Evolutionary conservation across 1,284 basidiomycete species (phyloP).

Genomic region (Trichosporon sp.): DNA sequence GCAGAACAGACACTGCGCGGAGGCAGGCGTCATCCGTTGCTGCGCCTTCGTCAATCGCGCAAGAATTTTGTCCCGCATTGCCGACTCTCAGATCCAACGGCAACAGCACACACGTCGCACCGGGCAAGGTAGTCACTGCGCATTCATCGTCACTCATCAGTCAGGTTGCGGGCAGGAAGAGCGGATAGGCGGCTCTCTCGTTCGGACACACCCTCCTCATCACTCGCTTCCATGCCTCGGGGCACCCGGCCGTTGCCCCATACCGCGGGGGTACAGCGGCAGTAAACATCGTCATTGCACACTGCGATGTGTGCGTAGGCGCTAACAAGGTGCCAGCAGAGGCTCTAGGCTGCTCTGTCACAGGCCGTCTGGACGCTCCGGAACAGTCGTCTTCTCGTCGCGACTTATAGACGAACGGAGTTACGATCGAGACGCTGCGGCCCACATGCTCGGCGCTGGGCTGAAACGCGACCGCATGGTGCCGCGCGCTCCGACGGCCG

Average conservation of each 20-base stretch:
- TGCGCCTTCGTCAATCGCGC: not conserved
- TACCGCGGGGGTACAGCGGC: constrained; percentile 1
- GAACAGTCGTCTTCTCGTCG: not conserved
- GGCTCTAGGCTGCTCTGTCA: not conserved
- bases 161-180: not conserved
- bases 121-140: constrained; percentile 7
- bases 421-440: not conserved
- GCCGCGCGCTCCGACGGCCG: not conserved
- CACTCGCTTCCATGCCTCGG: not conserved
- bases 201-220: not conserved
- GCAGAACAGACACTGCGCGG: not conserved
- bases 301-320: not conserved
- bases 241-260: not conserved
- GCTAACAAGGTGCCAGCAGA: not conserved
- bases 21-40: not conserved
- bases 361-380: not conserved
- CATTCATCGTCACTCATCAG: not conserved
- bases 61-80: not conserved
- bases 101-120: not conserved
- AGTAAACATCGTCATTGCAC: not conserved
- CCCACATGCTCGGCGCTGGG: not conserved
- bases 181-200: not conserved
- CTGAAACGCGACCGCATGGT: not conserved
- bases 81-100: constrained; percentile 3
- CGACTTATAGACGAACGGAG: not conserved